These are phyloP conservation scores for Backusella tuberculispora DNA, from an alignment of 192 early-diverging fungal genomes.

Conservation along the genomic window DNA sequence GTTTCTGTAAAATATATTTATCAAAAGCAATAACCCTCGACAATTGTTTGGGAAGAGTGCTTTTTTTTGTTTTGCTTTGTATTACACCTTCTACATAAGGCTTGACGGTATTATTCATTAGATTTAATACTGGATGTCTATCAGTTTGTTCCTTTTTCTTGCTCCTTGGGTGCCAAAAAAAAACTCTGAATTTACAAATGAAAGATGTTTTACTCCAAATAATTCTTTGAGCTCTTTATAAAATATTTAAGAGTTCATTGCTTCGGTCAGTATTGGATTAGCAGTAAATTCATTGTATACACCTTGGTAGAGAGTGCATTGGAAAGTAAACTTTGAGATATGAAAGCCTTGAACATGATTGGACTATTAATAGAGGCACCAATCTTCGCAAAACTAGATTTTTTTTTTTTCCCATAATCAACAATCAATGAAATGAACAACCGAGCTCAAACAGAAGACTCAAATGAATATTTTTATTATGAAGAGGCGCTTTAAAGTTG, in stretches of 20 bases:
- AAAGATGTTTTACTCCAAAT: neutral
- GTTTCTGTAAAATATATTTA: neutral
- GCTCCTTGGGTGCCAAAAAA: neutral
- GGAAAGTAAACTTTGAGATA: neutral
- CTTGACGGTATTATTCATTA: neutral
- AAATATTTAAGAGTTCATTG: neutral
- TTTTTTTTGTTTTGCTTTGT: neutral
- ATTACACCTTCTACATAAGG: neutral
- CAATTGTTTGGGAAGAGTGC: neutral
- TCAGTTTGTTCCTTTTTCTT: neutral
- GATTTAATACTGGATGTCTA: neutral
- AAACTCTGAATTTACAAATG: neutral
- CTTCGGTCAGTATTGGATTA: neutral
- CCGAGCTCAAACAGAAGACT: too few relatives aligned
- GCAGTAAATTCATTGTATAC: neutral
- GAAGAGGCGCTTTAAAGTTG: too few relatives aligned
- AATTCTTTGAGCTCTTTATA: neutral
- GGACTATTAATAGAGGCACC: neutral
- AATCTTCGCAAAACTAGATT: neutral
- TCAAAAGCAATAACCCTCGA: neutral
- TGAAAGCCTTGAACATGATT: neutral
- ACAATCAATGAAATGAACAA: neutral
- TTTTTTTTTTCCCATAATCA: neutral
- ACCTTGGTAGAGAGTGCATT: neutral
- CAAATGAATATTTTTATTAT: too few relatives aligned